phyloP scores from a whole-genome alignment of 345 rosid species.

The Cardamine chenopodiifolia region DNA sequence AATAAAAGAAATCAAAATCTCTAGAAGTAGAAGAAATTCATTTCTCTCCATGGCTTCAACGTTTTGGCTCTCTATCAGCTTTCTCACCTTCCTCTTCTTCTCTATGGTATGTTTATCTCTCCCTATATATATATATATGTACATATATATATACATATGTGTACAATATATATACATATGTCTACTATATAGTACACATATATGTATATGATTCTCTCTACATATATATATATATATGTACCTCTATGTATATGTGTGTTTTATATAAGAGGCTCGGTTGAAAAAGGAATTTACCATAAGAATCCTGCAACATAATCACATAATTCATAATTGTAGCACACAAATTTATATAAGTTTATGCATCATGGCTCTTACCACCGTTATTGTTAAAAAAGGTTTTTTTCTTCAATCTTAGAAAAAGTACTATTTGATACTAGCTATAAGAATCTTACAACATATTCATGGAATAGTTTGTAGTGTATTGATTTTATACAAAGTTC shows the following conservation, averaged over 20 bases:
- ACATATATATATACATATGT: background rate
- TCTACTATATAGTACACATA: background rate
- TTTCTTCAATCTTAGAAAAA: background rate
- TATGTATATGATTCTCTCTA: background rate
- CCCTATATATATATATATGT: background rate
- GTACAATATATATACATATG: background rate
- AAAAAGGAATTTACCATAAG: background rate
- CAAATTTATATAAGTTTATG: background rate
- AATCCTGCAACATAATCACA: slow-evolving; percentile 11
- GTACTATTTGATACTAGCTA: background rate
- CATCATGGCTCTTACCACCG: background rate
- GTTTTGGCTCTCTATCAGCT: slow-evolving; percentile 16
- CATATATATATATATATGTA: background rate
- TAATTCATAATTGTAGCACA: background rate
- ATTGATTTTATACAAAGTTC: slow-evolving; percentile 9
- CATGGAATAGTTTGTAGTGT: slow-evolving; percentile 11
- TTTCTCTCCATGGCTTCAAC: slow-evolving; percentile 37
- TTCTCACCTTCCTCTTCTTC: slow-evolving; percentile 28
- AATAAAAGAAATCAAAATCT: slow-evolving; percentile 5
- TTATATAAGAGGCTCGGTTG: slow-evolving; percentile 1
- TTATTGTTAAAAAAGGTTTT: background rate
- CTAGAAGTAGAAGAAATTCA: slow-evolving; percentile 9
- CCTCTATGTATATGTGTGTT: background rate
- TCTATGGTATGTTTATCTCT: slow-evolving; percentile 37
- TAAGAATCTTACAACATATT: slow-evolving; percentile 11